Percentiles rank a stretch among this genome's conserved stretches.
phyloP scores from a whole-genome alignment of 495 filamentous ascomycete genomes.

The Geoglossum glabrum region DNA sequence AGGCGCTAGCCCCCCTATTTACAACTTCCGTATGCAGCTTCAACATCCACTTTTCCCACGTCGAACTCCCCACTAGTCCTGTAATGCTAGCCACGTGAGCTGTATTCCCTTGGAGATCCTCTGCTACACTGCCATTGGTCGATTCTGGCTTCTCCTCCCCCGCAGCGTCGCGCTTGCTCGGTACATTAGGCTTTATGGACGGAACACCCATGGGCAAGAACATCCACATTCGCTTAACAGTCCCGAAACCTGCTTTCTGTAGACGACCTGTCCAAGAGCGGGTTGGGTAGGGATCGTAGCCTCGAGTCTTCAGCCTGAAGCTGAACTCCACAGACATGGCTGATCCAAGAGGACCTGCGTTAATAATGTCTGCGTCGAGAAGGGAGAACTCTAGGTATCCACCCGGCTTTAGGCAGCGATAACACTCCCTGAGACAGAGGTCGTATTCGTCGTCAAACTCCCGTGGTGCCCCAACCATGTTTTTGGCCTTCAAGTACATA shows the following conservation, averaged over 20 bases:
- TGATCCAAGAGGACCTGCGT: constrained; percentile 52
- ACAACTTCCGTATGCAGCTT: constrained; percentile 72
- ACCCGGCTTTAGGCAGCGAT: constrained; percentile 78
- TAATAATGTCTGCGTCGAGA: constrained; percentile 74
- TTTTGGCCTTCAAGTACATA: constrained; percentile 49
- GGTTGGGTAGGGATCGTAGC: constrained; percentile 72
- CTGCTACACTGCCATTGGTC: constrained; percentile 39
- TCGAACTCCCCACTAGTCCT: constrained; percentile 69
- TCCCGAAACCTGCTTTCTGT: constrained; percentile 49
- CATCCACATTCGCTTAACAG: constrained; percentile 73
- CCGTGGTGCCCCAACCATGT: constrained; percentile 7
- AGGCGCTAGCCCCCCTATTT: constrained; percentile 15
- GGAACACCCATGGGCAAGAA: constrained; percentile 70
- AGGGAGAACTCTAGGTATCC: constrained; percentile 81
- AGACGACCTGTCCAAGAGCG: constrained; percentile 58
- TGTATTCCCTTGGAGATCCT: constrained; percentile 41
- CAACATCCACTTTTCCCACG: constrained; percentile 92
- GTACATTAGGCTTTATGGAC: not conserved
- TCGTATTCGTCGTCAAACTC: constrained; percentile 59
- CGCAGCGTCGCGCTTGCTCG: constrained; percentile 14
- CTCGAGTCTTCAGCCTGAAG: constrained; percentile 66
- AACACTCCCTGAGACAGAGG: constrained; percentile 62
- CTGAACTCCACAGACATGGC: constrained; percentile 78
- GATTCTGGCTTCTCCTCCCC: constrained; percentile 17
- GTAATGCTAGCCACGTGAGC: constrained; percentile 53